Base-by-base conservation (phyloP, 371 early-diverging fungal genomes). In the Mortierella sp. region DNA sequence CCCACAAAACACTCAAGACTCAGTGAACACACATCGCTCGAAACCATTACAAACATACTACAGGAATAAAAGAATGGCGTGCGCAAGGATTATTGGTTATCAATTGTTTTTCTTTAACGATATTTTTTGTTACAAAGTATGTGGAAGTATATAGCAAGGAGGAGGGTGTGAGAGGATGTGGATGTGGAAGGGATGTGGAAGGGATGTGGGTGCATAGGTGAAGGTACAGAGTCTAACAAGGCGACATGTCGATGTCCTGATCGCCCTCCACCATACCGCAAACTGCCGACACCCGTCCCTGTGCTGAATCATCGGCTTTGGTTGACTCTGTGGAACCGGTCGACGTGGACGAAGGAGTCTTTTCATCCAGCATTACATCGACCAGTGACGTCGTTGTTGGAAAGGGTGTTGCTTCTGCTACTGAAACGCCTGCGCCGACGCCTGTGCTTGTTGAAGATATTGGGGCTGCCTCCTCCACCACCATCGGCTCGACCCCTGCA, bases 1-100 rank as follows among this genome's bases (percentile, higher is more conserved):
- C 72, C 5, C 73, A 73, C 57, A 76, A 75, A 65, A 55, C 76
- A 1, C 60, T 77, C 63, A 84, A 84, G 70, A 75, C 70, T 19
- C 81, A 75, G 50, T 84, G 50, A 71, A 19, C 13, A n/a, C 2
- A 21, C 42, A 13, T 9, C 11, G 8, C 26, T 13, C 3, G 14
- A 28, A 14, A 58, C 28, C 6, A 26, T 11, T 13, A 13, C 31
- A 16, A 31, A 21, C 54, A 73, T 19, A 14, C 6, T 21, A 6
- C 26, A 16, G 24, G 54, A 34, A 50, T 34, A 34, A 45, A 45
- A 42, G 8, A 21, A 70, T 19, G 7, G 55, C 3, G n/a, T 7
- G 24, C 55, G n/a, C 6, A 55, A 2, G 16, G 28, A 3, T 16
- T 24, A 26, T 26, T 74, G 44, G 28, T n/a, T 75, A 24, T 52